These are phyloP conservation scores for Hymenotorrendiella dingleyae DNA, from an alignment of 2,329 filamentous ascomycete species.

Conservation along the genomic window DNA sequence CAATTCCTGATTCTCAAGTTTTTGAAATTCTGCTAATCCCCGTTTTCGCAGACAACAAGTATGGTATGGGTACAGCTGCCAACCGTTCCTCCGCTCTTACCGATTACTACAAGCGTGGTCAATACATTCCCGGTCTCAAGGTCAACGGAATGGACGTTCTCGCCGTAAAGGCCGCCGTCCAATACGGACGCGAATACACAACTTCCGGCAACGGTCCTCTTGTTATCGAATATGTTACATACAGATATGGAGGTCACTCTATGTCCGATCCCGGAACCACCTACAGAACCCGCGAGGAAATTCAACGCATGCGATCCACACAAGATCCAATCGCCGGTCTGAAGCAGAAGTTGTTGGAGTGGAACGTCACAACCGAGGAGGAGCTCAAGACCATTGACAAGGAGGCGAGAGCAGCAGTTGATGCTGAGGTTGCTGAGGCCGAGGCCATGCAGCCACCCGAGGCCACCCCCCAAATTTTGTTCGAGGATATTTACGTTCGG, in stretches of 20 bases:
- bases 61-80: conserved; percentile 98
- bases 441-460: conserved; percentile 85
- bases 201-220: conserved; percentile 80
- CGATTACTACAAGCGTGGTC: conserved; percentile 99
- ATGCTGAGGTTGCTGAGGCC: conserved; percentile 82
- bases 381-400: conserved; percentile 97
- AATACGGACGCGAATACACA: conserved; percentile 89
- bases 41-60: conserved; percentile 90
- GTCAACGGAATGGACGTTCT: conserved; percentile 99
- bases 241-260: conserved; percentile 98
- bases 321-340: conserved; percentile 97
- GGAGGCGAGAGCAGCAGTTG: conserved; percentile 78
- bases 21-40: conserved; percentile 24
- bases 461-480: conserved; percentile 74
- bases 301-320: conserved; percentile 98
- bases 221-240: conserved; percentile 98
- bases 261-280: conserved; percentile 99
- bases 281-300: conserved; percentile 98
- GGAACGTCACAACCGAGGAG: conserved; percentile 84
- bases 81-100: conserved; percentile 90
- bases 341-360: conserved; percentile 97
- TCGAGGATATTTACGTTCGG: conserved; percentile 90
- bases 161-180: conserved; percentile 91
- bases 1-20: conserved; percentile 23
- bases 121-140: conserved; percentile 99